These are phyloP conservation scores for Trypanosoma lewisi DNA, from an alignment of 208 protist genomes.

Conservation along the genomic window DNA sequence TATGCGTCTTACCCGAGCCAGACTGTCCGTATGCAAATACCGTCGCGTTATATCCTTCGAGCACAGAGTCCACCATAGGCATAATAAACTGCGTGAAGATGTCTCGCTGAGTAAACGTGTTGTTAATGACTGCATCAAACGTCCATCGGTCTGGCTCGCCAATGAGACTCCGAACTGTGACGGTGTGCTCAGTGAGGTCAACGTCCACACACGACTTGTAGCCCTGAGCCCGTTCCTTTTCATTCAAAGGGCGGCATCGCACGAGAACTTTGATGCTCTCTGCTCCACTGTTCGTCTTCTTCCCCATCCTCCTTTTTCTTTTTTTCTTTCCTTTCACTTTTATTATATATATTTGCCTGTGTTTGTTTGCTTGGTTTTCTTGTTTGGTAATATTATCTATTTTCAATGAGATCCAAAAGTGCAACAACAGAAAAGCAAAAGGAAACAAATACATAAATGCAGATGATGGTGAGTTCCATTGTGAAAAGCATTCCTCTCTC, in stretches of 20 bases:
- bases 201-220: constrained; percentile 80
- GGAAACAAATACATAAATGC: not conserved
- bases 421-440: not conserved
- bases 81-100: constrained; percentile 87
- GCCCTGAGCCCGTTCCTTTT: constrained; percentile 71
- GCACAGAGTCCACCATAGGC: constrained; percentile 82
- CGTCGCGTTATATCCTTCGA: constrained; percentile 91
- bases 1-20: constrained; percentile 94
- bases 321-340: too few species aligned
- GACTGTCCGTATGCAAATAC: constrained; percentile 96
- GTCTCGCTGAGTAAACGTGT: constrained; percentile 84
- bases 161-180: constrained; percentile 55
- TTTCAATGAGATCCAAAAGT: too few species aligned
- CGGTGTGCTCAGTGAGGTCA: constrained; percentile 68
- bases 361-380: not conserved
- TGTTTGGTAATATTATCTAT: too few species aligned
- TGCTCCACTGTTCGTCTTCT: constrained; percentile 53
- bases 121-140: constrained; percentile 90
- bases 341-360: constrained; percentile 4
- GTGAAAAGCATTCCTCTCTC: not conserved
- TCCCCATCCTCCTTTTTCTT: constrained; percentile 44
- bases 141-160: constrained; percentile 80
- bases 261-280: constrained; percentile 91
- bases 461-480: not conserved
- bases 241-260: constrained; percentile 79